Conservation (phyloP, 202 grass and related monocot species). For the Hordeum pubiflorum region DNA sequence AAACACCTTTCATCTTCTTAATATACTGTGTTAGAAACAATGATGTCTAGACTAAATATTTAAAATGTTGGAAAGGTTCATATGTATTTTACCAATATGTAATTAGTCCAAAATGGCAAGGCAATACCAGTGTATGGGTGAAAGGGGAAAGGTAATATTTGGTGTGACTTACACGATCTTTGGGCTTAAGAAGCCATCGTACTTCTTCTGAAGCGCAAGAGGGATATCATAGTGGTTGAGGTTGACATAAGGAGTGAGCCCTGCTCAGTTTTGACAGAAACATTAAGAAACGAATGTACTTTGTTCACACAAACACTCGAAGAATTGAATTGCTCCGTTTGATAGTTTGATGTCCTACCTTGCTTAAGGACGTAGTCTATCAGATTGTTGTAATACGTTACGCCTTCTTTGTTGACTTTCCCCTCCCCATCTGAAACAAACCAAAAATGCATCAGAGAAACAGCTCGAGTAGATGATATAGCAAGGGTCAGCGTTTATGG, state of each 20-base stretch:
- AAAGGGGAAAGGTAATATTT: not conserved
- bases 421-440: conserved; percentile 58
- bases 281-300: not conserved
- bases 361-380: conserved; percentile 67
- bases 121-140: too few relatives aligned
- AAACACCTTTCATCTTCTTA: not conserved
- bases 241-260: conserved; percentile 68
- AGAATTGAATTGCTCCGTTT: not conserved
- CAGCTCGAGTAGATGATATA: not conserved
- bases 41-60: not conserved
- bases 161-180: conserved; percentile 69
- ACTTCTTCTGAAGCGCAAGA: conserved; percentile 59
- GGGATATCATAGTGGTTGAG: conserved; percentile 91
- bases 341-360: conserved; percentile 37
- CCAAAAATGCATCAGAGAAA: conserved; percentile 9
- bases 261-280: conserved; percentile 41
- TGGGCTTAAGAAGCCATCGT: conserved; percentile 57
- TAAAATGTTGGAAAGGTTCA: not conserved
- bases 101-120: not conserved
- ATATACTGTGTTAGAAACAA: not conserved
- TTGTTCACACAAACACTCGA: not conserved
- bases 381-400: conserved; percentile 70
- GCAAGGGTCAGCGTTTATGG: not conserved
- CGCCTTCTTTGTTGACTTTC: conserved; percentile 57
- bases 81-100: not conserved